Conservation (phyloP, 345 rosid species). For the Syzygium jambos region DNA sequence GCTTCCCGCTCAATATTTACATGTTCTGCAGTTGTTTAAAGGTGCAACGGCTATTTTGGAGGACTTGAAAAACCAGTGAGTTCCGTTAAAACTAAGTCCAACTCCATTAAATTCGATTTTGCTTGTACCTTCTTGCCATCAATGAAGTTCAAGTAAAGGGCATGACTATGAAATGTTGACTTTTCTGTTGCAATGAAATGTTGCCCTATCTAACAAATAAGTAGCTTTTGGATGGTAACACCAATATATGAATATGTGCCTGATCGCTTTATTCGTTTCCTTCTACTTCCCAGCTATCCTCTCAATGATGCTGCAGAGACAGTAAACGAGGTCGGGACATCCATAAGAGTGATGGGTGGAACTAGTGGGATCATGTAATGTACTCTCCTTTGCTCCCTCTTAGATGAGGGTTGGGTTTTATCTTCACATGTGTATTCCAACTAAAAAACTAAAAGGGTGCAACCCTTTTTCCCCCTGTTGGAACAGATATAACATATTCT, state of each 20-base stretch:
- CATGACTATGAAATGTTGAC: background rate
- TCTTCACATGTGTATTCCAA: background rate
- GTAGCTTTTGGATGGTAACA: background rate
- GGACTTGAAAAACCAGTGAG: conserved; percentile 79
- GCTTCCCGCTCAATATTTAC: background rate
- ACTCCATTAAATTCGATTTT: background rate
- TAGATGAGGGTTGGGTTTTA: background rate
- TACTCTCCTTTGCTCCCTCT: background rate
- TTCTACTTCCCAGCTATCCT: conserved; percentile 65
- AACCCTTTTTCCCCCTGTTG: background rate
- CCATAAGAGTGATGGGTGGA: conserved; percentile 63
- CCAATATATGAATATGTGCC: background rate
- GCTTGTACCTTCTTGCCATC: background rate
- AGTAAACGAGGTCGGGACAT: conserved; percentile 78
- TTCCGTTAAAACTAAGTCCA: background rate
- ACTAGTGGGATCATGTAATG: conserved; percentile 89
- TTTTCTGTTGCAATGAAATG: background rate
- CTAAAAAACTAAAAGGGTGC: background rate
- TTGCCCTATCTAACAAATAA: background rate
- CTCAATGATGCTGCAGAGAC: conserved; percentile 89
- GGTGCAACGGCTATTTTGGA: conserved; percentile 83
- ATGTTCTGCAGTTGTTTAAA: conserved; percentile 54
- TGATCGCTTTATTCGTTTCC: background rate
- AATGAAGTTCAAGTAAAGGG: background rate
- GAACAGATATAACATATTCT: conserved; percentile 65